Conservation (phyloP, 495 filamentous ascomycete genomes). For the Mycothermus thermophilus region DNA sequence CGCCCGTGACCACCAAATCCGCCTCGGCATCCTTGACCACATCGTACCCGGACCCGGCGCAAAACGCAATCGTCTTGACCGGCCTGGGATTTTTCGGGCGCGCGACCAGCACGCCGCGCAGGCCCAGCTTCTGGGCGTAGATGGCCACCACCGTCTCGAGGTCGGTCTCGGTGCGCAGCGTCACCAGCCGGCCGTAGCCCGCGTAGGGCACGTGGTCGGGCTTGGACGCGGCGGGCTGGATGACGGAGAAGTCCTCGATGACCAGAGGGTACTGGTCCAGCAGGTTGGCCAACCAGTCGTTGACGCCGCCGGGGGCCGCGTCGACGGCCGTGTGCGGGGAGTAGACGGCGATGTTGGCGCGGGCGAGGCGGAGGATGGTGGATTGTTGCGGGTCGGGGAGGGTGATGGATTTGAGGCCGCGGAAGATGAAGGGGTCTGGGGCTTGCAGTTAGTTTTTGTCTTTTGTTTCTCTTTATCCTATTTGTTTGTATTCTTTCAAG, state of each 20-base stretch:
- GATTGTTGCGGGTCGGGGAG: conserved; percentile 74
- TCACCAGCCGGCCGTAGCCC: conserved; percentile 66
- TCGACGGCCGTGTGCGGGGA: conserved; percentile 91
- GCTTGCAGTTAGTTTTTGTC: no score
- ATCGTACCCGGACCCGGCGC: conserved; percentile 69
- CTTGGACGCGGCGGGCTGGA: no score
- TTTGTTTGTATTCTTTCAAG: neutral
- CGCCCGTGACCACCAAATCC: conserved; percentile 80
- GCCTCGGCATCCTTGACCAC: conserved; percentile 54
- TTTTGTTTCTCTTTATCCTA: no score
- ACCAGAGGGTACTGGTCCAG: conserved; percentile 23
- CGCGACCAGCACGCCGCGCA: conserved; percentile 29
- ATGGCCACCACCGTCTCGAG: conserved; percentile 47
- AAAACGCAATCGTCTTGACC: conserved; percentile 41
- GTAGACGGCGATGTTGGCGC: conserved; percentile 87
- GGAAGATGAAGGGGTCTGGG: conserved; percentile 93
- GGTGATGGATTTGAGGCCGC: conserved; percentile 74
- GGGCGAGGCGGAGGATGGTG: conserved; percentile 66
- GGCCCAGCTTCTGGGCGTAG: conserved; percentile 23
- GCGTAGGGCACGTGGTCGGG: no score
- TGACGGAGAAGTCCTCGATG: conserved; percentile 19
- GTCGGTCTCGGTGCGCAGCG: conserved; percentile 42
- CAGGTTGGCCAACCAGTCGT: conserved; percentile 90
- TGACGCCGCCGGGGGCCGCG: conserved; percentile 71
- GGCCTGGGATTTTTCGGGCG: conserved; percentile 15